These are phyloP conservation scores for Clohesyomyces aquaticus DNA, from an alignment of 495 filamentous ascomycete species.

Conservation along the genomic window DNA sequence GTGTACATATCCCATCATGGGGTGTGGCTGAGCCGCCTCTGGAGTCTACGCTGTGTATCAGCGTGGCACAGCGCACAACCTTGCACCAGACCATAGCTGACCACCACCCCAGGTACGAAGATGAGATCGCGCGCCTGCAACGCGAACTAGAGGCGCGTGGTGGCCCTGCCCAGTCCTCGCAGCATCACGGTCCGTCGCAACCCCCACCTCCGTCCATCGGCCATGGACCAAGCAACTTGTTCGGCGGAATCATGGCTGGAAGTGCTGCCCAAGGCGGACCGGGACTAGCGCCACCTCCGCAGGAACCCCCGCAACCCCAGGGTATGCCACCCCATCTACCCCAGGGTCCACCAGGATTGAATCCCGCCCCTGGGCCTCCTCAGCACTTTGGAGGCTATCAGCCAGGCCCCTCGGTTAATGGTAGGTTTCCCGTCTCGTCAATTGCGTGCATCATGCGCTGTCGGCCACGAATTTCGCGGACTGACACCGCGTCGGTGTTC, in stretches of 20 bases:
- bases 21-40: background rate
- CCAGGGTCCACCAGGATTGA: conserved; percentile 48
- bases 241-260: conserved; percentile 94
- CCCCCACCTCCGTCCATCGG: conserved; percentile 84
- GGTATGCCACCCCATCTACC: conserved; percentile 45
- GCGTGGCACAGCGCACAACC: conserved; percentile 21
- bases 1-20: conserved; percentile 38
- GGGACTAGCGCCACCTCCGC: conserved; percentile 81
- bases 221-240: conserved; percentile 88
- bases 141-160: conserved; percentile 89
- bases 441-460: background rate
- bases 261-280: conserved; percentile 81
- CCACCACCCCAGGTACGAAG: conserved; percentile 72
- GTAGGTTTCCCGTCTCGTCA: conserved; percentile 7
- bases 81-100: conserved; percentile 8
- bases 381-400: conserved; percentile 56
- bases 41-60: background rate
- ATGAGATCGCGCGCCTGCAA: conserved; percentile 80
- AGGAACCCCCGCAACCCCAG: conserved; percentile 63
- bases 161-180: conserved; percentile 66
- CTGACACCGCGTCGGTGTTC: background rate
- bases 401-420: conserved; percentile 35
- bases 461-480: background rate
- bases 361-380: conserved; percentile 45
- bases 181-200: conserved; percentile 76